These are phyloP conservation scores for Neonectria magnoliae DNA, from an alignment of 2,329 filamentous ascomycete genomes.

Conservation along the genomic window DNA sequence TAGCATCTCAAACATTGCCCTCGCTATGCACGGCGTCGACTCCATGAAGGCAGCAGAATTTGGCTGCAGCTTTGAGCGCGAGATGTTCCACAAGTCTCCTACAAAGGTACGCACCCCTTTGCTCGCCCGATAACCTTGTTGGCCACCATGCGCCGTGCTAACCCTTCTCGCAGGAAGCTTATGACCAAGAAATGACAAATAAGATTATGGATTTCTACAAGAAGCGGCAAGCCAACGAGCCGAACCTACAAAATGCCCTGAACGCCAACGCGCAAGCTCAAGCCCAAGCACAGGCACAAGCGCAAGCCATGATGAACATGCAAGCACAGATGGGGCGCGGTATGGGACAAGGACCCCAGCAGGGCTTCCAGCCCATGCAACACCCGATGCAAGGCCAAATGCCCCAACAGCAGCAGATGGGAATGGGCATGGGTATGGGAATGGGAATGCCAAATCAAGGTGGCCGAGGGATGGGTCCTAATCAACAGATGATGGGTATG, in stretches of 20 bases:
- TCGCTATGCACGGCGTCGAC: conserved; percentile 56
- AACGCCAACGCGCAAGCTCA: conserved; percentile 57
- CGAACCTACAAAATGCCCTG: conserved; percentile 60
- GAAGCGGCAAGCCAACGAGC: conserved; percentile 61
- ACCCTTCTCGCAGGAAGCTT: conserved; percentile 53
- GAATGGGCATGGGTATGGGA: conserved; percentile 49
- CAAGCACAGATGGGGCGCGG: conserved; percentile 62
- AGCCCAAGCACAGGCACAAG: conserved; percentile 52
- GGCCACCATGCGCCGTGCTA: conserved; percentile 25
- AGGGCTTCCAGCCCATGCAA: conserved; percentile 67
- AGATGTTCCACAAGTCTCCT: conserved; percentile 55
- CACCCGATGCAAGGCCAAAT: conserved; percentile 68
- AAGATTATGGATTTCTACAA: conserved; percentile 61
- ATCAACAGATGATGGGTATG: conserved; percentile 54
- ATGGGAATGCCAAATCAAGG: conserved; percentile 53
- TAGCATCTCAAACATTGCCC: conserved; percentile 62
- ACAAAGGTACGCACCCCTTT: conserved; percentile 55
- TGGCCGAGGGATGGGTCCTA: conserved; percentile 54
- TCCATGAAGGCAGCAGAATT: conserved; percentile 53
- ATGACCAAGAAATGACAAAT: conserved; percentile 58
- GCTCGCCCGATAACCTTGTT: neutral
- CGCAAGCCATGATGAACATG: conserved; percentile 63
- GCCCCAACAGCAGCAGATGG: conserved; percentile 53
- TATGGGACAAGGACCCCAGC: conserved; percentile 61
- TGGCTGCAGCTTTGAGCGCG: conserved; percentile 60